Conservation (phyloP, 2,329 filamentous ascomycete species). For the Cladosporium phlei region DNA sequence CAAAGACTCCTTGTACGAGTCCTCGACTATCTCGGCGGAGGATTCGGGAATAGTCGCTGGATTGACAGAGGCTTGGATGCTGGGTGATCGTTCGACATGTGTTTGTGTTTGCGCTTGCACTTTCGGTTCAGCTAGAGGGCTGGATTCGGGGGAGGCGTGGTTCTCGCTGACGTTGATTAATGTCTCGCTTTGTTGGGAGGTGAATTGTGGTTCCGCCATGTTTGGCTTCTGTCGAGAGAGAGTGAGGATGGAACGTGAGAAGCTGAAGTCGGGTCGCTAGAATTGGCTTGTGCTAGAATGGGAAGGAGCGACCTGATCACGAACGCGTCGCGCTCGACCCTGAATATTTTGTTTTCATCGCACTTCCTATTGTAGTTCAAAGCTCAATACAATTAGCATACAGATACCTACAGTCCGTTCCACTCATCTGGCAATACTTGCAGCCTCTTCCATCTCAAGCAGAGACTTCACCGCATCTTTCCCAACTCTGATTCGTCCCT, state of each 20-base stretch:
- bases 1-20: constrained; percentile 13
- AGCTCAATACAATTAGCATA: not conserved
- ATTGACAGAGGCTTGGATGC: not conserved
- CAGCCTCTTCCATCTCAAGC: not conserved
- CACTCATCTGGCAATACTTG: constrained; percentile 9
- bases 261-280: not conserved
- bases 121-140: not conserved
- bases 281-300: not conserved
- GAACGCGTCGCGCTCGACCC: constrained; percentile 2
- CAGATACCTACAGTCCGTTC: not conserved
- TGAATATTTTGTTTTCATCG: not conserved
- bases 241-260: too few species aligned
- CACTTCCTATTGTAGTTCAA: too few species aligned
- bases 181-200: constrained; percentile 15
- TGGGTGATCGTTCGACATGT: constrained; percentile 1
- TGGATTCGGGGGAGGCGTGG: constrained; percentile 10
- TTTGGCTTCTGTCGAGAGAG: not conserved
- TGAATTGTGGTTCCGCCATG: constrained; percentile 16
- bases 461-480: constrained; percentile 1
- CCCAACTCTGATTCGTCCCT: not conserved
- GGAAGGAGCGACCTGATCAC: constrained; percentile 9
- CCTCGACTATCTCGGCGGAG: constrained; percentile 13
- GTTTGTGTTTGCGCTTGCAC: too few species aligned
- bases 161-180: constrained; percentile 23
- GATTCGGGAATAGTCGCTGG: not conserved